phyloP scores from a whole-genome alignment of 2,329 filamentous ascomycete genomes.

The Didymosphaeria variabile region DNA sequence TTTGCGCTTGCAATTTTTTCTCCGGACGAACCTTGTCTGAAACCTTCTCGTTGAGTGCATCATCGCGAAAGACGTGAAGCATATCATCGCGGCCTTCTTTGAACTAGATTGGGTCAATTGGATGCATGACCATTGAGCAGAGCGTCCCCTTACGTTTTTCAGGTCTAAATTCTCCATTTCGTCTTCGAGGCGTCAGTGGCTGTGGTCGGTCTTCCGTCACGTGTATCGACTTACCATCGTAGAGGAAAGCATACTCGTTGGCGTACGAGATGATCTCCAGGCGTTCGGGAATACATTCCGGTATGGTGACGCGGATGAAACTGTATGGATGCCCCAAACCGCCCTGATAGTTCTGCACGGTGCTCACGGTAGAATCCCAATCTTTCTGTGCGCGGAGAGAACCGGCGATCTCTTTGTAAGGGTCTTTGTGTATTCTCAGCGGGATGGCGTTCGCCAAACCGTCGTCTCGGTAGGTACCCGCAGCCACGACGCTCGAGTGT shows the following conservation, averaged over 20 bases:
- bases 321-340: slow-evolving; percentile 32
- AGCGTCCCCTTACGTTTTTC: slow-evolving; percentile 13
- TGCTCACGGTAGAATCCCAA: slow-evolving; percentile 39
- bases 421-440: slow-evolving; percentile 20
- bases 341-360: slow-evolving; percentile 37
- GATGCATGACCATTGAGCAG: too few relatives aligned
- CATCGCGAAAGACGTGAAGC: slow-evolving; percentile 28
- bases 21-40: slow-evolving; percentile 13
- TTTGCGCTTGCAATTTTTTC: slow-evolving; percentile 23
- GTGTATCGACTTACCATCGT: slow-evolving; percentile 42
- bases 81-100: slow-evolving; percentile 30
- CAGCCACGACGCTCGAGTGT: slow-evolving; percentile 15
- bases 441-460: slow-evolving; percentile 22
- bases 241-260: slow-evolving; percentile 53
- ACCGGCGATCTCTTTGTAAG: slow-evolving; percentile 41
- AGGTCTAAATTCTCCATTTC: slow-evolving; percentile 21
- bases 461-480: slow-evolving; percentile 15
- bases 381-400: slow-evolving; percentile 42
- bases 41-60: slow-evolving; percentile 14
- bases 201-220: background rate
- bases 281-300: slow-evolving; percentile 52
- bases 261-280: slow-evolving; percentile 52
- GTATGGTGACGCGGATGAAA: slow-evolving; percentile 47
- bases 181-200: slow-evolving; percentile 13
- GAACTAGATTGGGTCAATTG: slow-evolving; percentile 11